Percentiles rank a stretch among this genome's conserved stretches.
Evolutionary conservation across 106 monocot species (phyloP).

Genomic region (Dendrobium nobile): DNA sequence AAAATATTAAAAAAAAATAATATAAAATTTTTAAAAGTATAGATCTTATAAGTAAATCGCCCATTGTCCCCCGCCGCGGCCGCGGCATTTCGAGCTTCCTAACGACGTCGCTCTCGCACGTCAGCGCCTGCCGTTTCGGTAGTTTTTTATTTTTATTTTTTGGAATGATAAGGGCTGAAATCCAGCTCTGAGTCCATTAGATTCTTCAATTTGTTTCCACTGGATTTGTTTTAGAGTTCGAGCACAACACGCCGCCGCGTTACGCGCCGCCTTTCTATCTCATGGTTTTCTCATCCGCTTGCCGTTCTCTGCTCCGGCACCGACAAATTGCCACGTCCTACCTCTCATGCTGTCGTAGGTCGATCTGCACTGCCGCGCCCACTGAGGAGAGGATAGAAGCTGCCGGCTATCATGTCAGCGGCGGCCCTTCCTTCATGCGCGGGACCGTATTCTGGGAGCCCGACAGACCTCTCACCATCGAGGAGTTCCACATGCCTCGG

Average conservation of each 20-base stretch:
- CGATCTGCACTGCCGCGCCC: conserved; percentile 4
- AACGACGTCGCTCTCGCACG: too few species aligned
- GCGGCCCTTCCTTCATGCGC: conserved; percentile 79
- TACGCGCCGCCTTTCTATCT: neutral
- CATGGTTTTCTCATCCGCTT: conserved; percentile 28
- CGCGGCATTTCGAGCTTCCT: too few species aligned
- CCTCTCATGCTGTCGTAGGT: neutral
- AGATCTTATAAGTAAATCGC: too few species aligned
- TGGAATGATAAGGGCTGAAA: too few species aligned
- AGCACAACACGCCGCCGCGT: neutral
- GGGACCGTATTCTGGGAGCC: conserved; percentile 94
- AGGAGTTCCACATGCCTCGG: conserved; percentile 86
- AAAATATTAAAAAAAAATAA: too few species aligned
- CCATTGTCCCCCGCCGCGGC: too few species aligned
- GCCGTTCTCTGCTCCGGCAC: conserved; percentile 38
- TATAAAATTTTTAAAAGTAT: too few species aligned
- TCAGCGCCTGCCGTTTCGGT: too few species aligned
- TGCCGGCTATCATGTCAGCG: conserved; percentile 64
- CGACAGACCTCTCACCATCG: conserved; percentile 61
- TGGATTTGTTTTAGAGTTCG: too few species aligned
- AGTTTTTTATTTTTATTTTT: too few species aligned
- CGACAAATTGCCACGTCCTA: conserved; percentile 5
- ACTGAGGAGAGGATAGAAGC: conserved; percentile 27
- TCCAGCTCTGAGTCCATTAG: too few species aligned
- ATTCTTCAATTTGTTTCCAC: too few species aligned